Base-by-base conservation (phyloP, 2,329 filamentous ascomycete genomes). In the Alternaria sp. region DNA sequence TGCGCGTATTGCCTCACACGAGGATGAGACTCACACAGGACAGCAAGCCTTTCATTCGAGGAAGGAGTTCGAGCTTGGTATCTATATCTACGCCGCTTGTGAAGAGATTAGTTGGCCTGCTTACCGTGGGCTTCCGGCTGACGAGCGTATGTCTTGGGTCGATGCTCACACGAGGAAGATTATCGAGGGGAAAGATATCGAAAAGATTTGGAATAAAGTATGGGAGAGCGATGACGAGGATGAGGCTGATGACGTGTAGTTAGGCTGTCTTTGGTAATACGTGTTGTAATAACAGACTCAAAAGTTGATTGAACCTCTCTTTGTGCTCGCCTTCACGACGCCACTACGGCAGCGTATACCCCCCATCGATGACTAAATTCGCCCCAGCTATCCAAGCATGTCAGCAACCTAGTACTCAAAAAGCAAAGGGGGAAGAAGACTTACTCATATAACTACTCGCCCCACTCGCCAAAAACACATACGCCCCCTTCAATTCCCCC, bases 401-500 rank as follows among this genome's bases (percentile, higher is more conserved):
- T 58, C 26, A 58, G 45, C 18, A 41, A 15, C 30, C 4, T 14
- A 3, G 14, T 18, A 12, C 4, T 9, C 23, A 21, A 0, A 10
- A 6, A 26, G 5, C 14, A n/a, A 37, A 6, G 14, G 6, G 18
- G 9, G 9, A 21, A 12, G 14, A 26, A 58, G 15, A 55, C 62
- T 64, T 51, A 64, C 62, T 67, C 62, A 67, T 65, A 43, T 67
- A 67, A 43, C 62, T 57, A 30, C 59, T 65, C 23, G 59, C 65
- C 23, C 60, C 47, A 33, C 62, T 67, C 14, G 65, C 65, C 60
- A 67, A 54, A 43, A 66, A 64, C 15, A 67, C 58, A 60, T 67
- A 64, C 14, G 54, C 79, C 2, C 81, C 79, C 59, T 77, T 79
- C 43, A 82, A 68, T 64, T 82, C 80, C 23, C 74, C 76, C 3